phyloP scores from a whole-genome alignment of 345 rosid species.

The Alliaria petiolata region DNA sequence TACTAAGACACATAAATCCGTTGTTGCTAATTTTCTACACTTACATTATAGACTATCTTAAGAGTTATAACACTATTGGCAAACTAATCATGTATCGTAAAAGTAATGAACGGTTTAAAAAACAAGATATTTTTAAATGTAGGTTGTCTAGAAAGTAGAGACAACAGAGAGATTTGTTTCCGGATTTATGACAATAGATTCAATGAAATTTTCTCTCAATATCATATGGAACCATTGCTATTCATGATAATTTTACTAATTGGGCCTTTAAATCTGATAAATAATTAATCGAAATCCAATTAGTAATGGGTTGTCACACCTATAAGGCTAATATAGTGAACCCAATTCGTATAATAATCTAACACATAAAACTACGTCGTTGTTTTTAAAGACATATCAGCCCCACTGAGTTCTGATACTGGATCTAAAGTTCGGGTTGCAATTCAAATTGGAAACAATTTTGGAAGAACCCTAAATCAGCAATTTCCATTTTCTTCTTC shows the following conservation, averaged over 20 bases:
- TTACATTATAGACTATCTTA: too few species aligned
- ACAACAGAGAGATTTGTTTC: neutral
- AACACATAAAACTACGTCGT: neutral
- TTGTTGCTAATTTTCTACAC: too few species aligned
- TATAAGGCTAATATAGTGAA: too few species aligned
- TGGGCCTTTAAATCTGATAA: conserved; percentile 5
- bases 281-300: neutral
- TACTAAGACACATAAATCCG: too few species aligned
- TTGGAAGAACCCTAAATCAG: conserved; percentile 18
- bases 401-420: neutral
- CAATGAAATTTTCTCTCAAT: neutral
- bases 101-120: too few species aligned
- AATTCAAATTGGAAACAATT: neutral
- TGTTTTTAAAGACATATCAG: neutral
- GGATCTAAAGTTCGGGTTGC: neutral
- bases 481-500: neutral
- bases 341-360: neutral
- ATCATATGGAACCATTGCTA: neutral
- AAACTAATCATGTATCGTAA: too few species aligned
- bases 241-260: neutral
- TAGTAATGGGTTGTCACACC: neutral
- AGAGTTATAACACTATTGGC: too few species aligned
- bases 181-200: neutral
- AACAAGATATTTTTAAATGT: too few species aligned
- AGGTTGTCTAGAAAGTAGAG: neutral